Conservation (phyloP, 2,329 filamentous ascomycete genomes). For the Dothidotthia symphoricarpi region DNA sequence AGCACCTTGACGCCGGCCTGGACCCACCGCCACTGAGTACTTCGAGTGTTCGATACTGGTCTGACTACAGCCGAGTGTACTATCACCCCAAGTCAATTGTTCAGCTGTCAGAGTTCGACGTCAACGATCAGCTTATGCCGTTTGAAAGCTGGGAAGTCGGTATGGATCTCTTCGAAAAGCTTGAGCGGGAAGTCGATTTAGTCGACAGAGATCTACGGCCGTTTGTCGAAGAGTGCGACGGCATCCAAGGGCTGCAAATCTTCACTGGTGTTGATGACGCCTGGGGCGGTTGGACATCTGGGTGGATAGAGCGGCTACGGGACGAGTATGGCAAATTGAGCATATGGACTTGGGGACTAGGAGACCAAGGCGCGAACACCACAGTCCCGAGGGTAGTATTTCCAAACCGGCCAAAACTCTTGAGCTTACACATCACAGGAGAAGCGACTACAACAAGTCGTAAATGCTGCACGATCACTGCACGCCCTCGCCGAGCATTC, state of each 20-base stretch:
- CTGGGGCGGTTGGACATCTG: constrained; percentile 49
- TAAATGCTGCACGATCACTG: constrained; percentile 73
- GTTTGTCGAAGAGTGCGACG: constrained; percentile 90
- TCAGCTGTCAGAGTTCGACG: constrained; percentile 77
- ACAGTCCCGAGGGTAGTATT: constrained; percentile 40
- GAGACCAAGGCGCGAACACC: constrained; percentile 52
- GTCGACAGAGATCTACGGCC: constrained; percentile 83
- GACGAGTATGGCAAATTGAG: constrained; percentile 89
- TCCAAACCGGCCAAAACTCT: not conserved
- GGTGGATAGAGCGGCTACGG: constrained; percentile 62
- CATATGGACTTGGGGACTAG: constrained; percentile 83
- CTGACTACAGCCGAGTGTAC: constrained; percentile 89
- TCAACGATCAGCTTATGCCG: constrained; percentile 75
- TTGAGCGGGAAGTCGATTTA: constrained; percentile 65
- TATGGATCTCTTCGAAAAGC: constrained; percentile 42
- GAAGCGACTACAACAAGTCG: constrained; percentile 62
- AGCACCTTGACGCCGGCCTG: constrained; percentile 70
- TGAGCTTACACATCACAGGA: constrained; percentile 46
- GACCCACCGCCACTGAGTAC: constrained; percentile 63
- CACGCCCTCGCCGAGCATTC: constrained; percentile 67
- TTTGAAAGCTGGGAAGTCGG: constrained; percentile 66
- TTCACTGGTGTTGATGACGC: constrained; percentile 55
- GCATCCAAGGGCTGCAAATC: constrained; percentile 80
- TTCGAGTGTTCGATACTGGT: constrained; percentile 87
- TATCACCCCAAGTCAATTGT: constrained; percentile 86